Evolutionary conservation across 2,329 filamentous ascomycete species (phyloP), one percentile per base, ranked within the genome.

Genomic region (Scedosporium minutisporum): DNA sequence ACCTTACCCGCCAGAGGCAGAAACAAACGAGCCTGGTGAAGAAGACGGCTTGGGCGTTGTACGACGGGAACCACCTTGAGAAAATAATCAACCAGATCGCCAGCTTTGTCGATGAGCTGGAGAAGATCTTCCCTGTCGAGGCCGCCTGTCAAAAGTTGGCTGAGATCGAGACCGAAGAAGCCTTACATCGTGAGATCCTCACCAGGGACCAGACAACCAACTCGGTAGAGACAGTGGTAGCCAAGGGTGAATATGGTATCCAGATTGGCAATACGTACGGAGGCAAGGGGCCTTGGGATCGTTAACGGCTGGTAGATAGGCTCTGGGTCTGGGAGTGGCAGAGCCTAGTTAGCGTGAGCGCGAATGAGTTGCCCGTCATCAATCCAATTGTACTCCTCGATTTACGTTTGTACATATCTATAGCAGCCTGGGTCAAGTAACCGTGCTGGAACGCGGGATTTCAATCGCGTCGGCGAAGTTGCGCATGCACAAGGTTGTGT

Each of bases 1-100:
- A 46, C 44, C 14, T 46, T 9, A 21, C 18, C 18, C 44, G 44
- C 44, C 44, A 14, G 44, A 46, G 66, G 42, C 67, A 69, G 60
- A 65, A 64, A 55, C n/a, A 59, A 12, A 65, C 63, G 41, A 65
- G 64, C 58, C 29, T 68, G 1, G 46, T 58, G 16, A 67, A 69
- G 29, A 69, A 69, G 63, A 59, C 63, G 42, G 61, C 63, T 9
- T 69, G 67, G 66, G 69, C 67, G 18, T 59, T 70, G 18, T 69
- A 70, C 60, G 67, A 69, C 42, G 65, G 57, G 42, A 65, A 65
- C 23, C 51, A 65, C 21, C 65, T 70, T 29, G 66, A 68, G 0
- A 66, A 61, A 53, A 51, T 72, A 3, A 60, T 72, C 5, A 57
- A 62, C 2, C 57, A 70, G 14, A 65, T 72, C 10, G 63, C 57